These are phyloP conservation scores for Monosporascus sp. DNA, from an alignment of 2,329 filamentous ascomycete genomes.

Conservation along the genomic window DNA sequence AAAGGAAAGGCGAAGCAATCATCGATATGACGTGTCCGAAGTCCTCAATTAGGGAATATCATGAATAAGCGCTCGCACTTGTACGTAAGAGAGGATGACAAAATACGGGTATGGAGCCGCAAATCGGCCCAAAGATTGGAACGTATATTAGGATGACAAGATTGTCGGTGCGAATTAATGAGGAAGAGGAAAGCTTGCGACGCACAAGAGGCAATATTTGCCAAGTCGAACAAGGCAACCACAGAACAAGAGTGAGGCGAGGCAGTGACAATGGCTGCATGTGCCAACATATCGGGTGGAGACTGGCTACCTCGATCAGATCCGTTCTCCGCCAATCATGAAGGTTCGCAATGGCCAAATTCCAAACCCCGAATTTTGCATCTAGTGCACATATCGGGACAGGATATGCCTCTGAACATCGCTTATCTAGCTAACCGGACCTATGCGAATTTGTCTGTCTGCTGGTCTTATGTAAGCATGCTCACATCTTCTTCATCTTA, in stretches of 20 bases:
- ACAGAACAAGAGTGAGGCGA: not conserved
- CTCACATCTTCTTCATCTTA: too few relatives aligned
- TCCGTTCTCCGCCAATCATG: not conserved
- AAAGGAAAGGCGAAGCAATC: not conserved
- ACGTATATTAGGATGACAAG: too few relatives aligned
- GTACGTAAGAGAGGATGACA: not conserved
- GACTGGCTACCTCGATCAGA: not conserved
- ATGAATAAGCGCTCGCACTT: not conserved
- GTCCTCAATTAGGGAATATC: not conserved
- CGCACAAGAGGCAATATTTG: not conserved
- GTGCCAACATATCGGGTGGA: not conserved
- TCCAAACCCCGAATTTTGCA: not conserved
- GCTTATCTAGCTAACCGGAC: too few relatives aligned
- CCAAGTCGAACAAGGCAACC: slow-evolving; percentile 1
- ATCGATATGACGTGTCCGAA: not conserved
- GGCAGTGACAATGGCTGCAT: not conserved
- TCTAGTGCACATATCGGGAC: not conserved
- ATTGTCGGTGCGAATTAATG: too few relatives aligned
- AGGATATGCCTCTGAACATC: too few relatives aligned
- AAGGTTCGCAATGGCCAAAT: too few relatives aligned
- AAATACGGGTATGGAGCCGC: not conserved
- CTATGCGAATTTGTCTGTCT: too few relatives aligned
- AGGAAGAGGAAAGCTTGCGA: too few relatives aligned
- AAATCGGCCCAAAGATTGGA: too few relatives aligned
- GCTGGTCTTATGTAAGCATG: too few relatives aligned